Evolutionary conservation across 2,329 filamentous ascomycete species (phyloP).

Genomic region (Pseudocercospora ulei): DNA sequence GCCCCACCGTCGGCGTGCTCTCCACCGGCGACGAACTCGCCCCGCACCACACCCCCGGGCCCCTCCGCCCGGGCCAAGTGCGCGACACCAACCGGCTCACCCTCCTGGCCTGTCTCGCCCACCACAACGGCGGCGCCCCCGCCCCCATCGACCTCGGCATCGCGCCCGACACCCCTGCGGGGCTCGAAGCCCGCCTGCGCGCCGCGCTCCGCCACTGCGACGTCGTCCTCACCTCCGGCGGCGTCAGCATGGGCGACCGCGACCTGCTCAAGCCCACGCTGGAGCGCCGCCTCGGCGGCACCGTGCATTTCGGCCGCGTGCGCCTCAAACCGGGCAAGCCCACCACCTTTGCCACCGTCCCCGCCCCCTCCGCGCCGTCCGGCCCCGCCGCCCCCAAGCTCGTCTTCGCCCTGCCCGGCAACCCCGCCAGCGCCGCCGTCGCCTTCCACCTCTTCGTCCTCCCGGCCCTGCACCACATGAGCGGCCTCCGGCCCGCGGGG

Average conservation of each 20-base stretch:
- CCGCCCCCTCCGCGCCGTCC: slow-evolving; percentile 47
- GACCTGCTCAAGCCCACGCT: slow-evolving; percentile 95
- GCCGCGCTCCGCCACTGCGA: slow-evolving; percentile 64
- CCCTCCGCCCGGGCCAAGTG: slow-evolving; percentile 69
- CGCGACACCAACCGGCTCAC: slow-evolving; percentile 88
- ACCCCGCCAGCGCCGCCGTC: slow-evolving; percentile 85
- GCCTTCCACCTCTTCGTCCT: slow-evolving; percentile 92
- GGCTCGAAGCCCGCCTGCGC: slow-evolving; percentile 67
- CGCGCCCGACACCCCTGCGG: slow-evolving; percentile 59
- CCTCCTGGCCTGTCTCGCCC: no score
- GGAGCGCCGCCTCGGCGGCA: slow-evolving; percentile 77
- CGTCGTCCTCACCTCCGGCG: slow-evolving; percentile 81
- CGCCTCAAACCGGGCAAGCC: slow-evolving; percentile 98
- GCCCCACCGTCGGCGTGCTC: slow-evolving; percentile 72
- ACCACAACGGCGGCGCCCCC: slow-evolving; percentile 72
- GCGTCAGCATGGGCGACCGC: slow-evolving; percentile 95
- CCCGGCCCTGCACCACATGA: slow-evolving; percentile 68
- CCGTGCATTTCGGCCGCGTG: slow-evolving; percentile 91
- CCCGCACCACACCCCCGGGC: slow-evolving; percentile 52
- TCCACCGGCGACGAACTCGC: slow-evolving; percentile 95
- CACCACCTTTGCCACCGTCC: slow-evolving; percentile 87
- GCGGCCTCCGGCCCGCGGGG: slow-evolving; percentile 58
- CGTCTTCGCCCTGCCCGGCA: slow-evolving; percentile 86
- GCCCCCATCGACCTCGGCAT: slow-evolving; percentile 78
- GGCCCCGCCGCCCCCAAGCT: slow-evolving; percentile 55